Evolutionary conservation across 176 grass and related monocot genomes (phyloP).

Genomic region (Zizania latifolia): DNA sequence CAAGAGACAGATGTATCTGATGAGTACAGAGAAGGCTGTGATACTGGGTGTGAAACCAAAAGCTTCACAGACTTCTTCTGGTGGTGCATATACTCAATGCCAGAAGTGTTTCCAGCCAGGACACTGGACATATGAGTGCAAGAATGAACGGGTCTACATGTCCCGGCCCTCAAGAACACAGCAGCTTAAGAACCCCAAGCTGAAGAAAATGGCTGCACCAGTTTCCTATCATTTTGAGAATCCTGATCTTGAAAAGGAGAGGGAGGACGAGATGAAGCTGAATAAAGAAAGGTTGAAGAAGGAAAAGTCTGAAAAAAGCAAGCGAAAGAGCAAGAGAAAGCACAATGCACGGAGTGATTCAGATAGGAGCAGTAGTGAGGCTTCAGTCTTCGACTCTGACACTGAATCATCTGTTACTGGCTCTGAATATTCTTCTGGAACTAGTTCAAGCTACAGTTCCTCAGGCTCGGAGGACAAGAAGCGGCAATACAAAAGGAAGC

Average conservation of each 20-base stretch:
- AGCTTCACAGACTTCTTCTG: slow-evolving; percentile 21
- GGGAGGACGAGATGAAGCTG: slow-evolving; percentile 32
- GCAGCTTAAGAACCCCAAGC: slow-evolving; percentile 70
- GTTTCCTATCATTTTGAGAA: slow-evolving; percentile 58
- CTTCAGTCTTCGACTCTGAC: slow-evolving; percentile 61
- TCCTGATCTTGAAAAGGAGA: slow-evolving; percentile 59
- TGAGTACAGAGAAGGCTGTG: slow-evolving; percentile 77
- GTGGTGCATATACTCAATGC: slow-evolving; percentile 44
- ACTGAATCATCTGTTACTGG: slow-evolving; percentile 43
- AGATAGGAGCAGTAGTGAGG: slow-evolving; percentile 63
- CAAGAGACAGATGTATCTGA: slow-evolving; percentile 87
- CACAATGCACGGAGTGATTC: slow-evolving; percentile 44
- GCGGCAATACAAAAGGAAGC: slow-evolving; percentile 36
- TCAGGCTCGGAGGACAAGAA: slow-evolving; percentile 25
- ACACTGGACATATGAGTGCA: slow-evolving; percentile 84
- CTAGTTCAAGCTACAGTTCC: slow-evolving; percentile 64
- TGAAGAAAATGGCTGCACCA: slow-evolving; percentile 54
- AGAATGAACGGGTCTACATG: slow-evolving; percentile 73
- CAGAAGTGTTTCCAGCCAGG: slow-evolving; percentile 83
- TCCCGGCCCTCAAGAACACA: slow-evolving; percentile 51
- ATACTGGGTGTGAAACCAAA: slow-evolving; percentile 62
- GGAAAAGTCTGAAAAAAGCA: slow-evolving; percentile 21
- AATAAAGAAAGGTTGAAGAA: slow-evolving; percentile 31
- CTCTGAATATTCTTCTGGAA: slow-evolving; percentile 58
- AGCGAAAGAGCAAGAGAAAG: slow-evolving; percentile 68